Base-by-base conservation (phyloP, 805 yeast species). In the Candida caryicola region DNA sequence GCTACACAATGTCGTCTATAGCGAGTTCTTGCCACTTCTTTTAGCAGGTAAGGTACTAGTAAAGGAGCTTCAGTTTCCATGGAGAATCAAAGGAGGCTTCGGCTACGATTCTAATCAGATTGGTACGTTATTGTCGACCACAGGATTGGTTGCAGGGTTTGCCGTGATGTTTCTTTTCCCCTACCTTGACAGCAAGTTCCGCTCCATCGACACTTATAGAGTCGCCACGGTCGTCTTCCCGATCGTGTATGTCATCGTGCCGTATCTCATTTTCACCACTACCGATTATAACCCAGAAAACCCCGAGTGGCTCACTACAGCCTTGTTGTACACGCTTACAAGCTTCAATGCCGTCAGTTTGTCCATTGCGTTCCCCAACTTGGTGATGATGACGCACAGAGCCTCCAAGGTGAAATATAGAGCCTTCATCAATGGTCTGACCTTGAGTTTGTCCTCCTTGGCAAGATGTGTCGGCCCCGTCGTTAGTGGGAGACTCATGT, bases 401-500 rank as follows among this genome's bases (percentile, higher is more conserved):
- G 71, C 76, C 5, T 69, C 82, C 1, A 71, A 72, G 9, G 67
- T 77, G 16, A 64, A 71, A 43, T 73, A 78, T 45, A 64, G 82
- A 33, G 83, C 82, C 1, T 69, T 76, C 47, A 69, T 81, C 39
- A 81, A 81, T 51, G 81, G 82, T 10, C 67, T 77, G 13, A 66
- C 80, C 3, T 69, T 79, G 54, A 71, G 79, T 29, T 64, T 72
- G 27, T 58, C 74, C 14, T 71, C 85, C 1, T 55, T 74, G 25
- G 81, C 84, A 1, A 59, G 85, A 46, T 78, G 74, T 37, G 31
- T 73, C 1, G 85, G 79, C 3, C 86, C 85, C 0, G 52, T 78
- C 5, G 23, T 63, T 1, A 78, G 82, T 80, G 85, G 85, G 4
- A 60, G 50, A 18, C 41, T 67, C 19, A 64, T 66, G 44, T 52